Evolutionary conservation across 495 filamentous ascomycete genomes (phyloP).

Genomic region (Physcia stellaris): DNA sequence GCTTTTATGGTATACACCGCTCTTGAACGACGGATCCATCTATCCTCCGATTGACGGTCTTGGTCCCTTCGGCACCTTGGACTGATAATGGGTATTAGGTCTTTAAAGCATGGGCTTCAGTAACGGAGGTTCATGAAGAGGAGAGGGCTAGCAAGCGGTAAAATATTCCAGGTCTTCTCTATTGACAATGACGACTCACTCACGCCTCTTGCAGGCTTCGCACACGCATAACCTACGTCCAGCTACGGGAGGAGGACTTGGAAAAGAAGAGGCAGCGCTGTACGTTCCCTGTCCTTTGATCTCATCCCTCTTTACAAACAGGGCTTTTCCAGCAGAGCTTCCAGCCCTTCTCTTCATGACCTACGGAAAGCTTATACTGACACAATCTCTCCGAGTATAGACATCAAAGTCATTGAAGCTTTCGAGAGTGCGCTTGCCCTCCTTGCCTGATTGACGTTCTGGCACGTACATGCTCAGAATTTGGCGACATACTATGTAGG

Average conservation of each 20-base stretch:
- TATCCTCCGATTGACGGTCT: too few relatives aligned
- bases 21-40: too few relatives aligned
- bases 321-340: too few relatives aligned
- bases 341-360: too few relatives aligned
- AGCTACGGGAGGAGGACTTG: constrained; percentile 50
- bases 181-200: background rate
- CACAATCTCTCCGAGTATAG: constrained; percentile 24
- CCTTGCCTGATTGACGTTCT: too few relatives aligned
- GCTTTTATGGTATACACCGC: too few relatives aligned
- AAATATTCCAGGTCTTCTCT: constrained; percentile 1
- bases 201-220: constrained; percentile 39
- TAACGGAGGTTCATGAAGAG: constrained; percentile 52
- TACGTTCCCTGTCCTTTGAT: too few relatives aligned
- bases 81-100: constrained; percentile 29
- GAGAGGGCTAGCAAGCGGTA: constrained; percentile 56
- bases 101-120: constrained; percentile 57
- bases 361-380: too few relatives aligned
- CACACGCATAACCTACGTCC: constrained; percentile 62
- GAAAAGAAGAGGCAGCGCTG: constrained; percentile 62
- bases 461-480: background rate
- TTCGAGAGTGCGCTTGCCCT: constrained; percentile 68
- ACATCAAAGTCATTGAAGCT: constrained; percentile 62
- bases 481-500: too few relatives aligned
- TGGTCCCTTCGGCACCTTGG: constrained; percentile 3
- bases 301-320: too few relatives aligned